Evolutionary conservation across 1,139 yeast genomes (phyloP), one percentile per base, ranked within the genome.

Genomic region (Kodamaea arcana): DNA sequence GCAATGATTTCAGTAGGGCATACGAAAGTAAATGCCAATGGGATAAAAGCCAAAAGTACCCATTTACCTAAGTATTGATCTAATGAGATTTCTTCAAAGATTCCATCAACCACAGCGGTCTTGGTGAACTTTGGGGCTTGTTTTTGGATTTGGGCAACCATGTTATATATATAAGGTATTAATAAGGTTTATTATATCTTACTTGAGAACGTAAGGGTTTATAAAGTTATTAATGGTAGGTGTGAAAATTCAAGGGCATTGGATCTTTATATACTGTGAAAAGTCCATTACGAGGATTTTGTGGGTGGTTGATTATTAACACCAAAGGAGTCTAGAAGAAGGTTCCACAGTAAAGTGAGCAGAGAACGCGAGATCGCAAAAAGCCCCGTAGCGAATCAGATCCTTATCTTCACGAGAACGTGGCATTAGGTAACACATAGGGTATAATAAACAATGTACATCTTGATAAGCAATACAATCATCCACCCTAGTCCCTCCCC

Each of bases 1-100:
- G 97, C 97, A 69, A 92, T 82, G 74, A 90, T 88, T 76, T 90
- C 97, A 50, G 97, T 92, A 65, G 97, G 98, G 72, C 98, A 92
- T 49, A 92, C 97, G 56, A 92, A 92, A 47, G 98, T 92, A 88
- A 92, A 92, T 39, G 97, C 97, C 78, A 90, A 76, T 69, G 98
- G 98, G 65, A 92, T 83, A 75, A 92, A 92, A 48, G 94, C 97
- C 58, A 92, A 77, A 50, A 92, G 72, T 48, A 92, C 96, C 95
- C 97, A 92, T 72, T 92, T 86, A 61, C 97, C 97, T 75, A 83
- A 82, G 84, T 83, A 90, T 72, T 86, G 85, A 58, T 88, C 97
- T 55, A 92, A 80, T 42, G 95, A 76, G 55, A 92, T 77, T 62
- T 90, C 96, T 74, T 90, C 97, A 63, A 92, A 92, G 48, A 78